These are phyloP conservation scores for Talaromyces sp. DNA, from an alignment of 2,329 filamentous ascomycete species.

Conservation along the genomic window DNA sequence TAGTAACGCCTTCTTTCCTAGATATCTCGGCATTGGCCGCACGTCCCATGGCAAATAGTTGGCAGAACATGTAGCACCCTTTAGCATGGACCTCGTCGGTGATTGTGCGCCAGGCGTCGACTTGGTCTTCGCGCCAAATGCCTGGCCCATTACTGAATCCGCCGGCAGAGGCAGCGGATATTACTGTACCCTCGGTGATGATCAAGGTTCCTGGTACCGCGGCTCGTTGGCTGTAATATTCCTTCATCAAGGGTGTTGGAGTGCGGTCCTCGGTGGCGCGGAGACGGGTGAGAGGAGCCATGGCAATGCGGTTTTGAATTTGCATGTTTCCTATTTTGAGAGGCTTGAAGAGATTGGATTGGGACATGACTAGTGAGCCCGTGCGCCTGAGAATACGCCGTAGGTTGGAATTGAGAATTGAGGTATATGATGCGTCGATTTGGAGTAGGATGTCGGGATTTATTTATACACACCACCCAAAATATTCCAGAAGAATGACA, in stretches of 20 bases:
- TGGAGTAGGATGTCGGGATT: not conserved
- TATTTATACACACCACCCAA: not conserved
- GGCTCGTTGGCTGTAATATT: slow-evolving; percentile 55
- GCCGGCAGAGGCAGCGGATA: slow-evolving; percentile 42
- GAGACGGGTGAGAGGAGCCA: slow-evolving; percentile 56
- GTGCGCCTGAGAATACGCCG: too few species aligned
- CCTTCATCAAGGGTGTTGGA: slow-evolving; percentile 37
- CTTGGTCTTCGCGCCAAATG: slow-evolving; percentile 53
- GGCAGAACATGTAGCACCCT: slow-evolving; percentile 56
- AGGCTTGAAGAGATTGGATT: slow-evolving; percentile 23
- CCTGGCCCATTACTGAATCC: slow-evolving; percentile 51
- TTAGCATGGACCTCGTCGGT: slow-evolving; percentile 61
- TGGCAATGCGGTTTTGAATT: slow-evolving; percentile 45
- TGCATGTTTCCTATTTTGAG: slow-evolving; percentile 36
- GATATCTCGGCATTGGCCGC: slow-evolving; percentile 42
- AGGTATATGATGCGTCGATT: not conserved
- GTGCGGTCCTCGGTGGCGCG: slow-evolving; percentile 48
- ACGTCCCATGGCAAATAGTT: slow-evolving; percentile 61
- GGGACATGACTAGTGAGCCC: not conserved
- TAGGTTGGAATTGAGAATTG: not conserved
- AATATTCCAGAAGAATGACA: not conserved
- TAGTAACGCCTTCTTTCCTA: slow-evolving; percentile 28
- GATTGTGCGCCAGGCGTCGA: slow-evolving; percentile 56
- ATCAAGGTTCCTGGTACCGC: slow-evolving; percentile 53
- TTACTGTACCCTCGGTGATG: slow-evolving; percentile 56